Base-by-base conservation (phyloP, 805 yeast genomes). In the Metschnikowia orientalis region DNA sequence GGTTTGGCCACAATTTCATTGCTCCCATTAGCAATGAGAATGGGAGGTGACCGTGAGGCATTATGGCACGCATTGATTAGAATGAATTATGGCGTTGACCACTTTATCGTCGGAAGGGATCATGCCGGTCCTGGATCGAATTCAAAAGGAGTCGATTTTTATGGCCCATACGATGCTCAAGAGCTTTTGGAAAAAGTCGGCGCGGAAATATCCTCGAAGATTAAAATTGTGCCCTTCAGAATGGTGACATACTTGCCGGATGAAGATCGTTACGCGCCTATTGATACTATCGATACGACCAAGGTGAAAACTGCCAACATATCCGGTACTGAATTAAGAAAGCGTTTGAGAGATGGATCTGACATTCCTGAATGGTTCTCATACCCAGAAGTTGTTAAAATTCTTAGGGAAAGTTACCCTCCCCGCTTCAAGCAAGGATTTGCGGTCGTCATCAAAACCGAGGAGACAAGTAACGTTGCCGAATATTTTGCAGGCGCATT, bases 21-120 rank as follows among this genome's bases (percentile, higher is more conserved):
- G 44, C 71, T 89, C 50, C 97, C 97, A 8, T 71, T 89, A 54
- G 97, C 97, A 23, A 89, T 89, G 97, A 81, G 97, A 73, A 89
- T 89, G 97, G 97, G 92, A 36, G 97, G 97, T 61, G 97, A 90
- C 61, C 79, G 95, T 59, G 97, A 89, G 67, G 97, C 97, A 14
- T 84, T 89, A 27, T 90, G 97, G 97, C 97, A 89, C 58, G 95
- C 97, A 11, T 81, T 90, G 53, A 89, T 89, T 58, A 83, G 97
- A 65, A 86, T 87, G 71, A 89, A 89, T 67, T 88, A 81, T 57
- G 97, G 97, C 56, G 95, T 95, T 35, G 83, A 95, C 33, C 97
- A 90, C 60, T 90, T 90, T 69, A 89, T 89, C 54, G 96, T 89
- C 30, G 97, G 97, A 41, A 82, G 97, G 71, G 97, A 89, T 62